A percentile compares a stretch with the other conserved stretches of the same genome.
These are phyloP conservation scores for Tricholoma hemisulphureum DNA, from an alignment of 768 basidiomycete genomes.

Conservation along the genomic window DNA sequence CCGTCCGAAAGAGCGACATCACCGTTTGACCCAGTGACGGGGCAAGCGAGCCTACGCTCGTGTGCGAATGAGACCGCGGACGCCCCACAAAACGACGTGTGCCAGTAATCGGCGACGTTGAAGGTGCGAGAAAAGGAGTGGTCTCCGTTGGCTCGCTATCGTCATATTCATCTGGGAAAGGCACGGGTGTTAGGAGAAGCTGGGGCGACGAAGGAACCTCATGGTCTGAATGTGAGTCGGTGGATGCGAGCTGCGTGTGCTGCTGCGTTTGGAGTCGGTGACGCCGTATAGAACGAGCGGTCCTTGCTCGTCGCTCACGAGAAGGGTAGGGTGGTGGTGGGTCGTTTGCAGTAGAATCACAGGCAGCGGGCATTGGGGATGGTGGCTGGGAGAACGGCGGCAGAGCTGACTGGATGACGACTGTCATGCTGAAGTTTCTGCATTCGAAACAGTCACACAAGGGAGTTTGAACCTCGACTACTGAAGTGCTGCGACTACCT, in stretches of 20 bases:
- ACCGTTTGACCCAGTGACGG: conserved; percentile 71
- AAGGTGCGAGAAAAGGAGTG: conserved; percentile 45
- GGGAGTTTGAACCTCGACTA: too few relatives aligned
- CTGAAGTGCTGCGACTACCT: too few relatives aligned
- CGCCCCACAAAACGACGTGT: conserved; percentile 31
- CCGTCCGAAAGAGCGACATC: conserved; percentile 62
- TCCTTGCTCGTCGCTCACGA: conserved; percentile 40
- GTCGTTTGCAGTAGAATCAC: conserved; percentile 34
- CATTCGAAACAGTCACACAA: background rate
- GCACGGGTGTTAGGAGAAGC: conserved; percentile 2
- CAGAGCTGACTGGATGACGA: background rate
- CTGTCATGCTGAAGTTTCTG: background rate
- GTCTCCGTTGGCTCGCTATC: conserved; percentile 41
- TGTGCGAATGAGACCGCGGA: conserved; percentile 56
- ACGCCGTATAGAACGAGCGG: conserved; percentile 30
- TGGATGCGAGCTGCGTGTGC: conserved; percentile 29
- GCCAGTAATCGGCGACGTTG: conserved; percentile 18
- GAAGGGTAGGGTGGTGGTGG: conserved; percentile 75
- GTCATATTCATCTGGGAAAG: conserved; percentile 21
- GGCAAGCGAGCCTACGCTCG: conserved; percentile 53
- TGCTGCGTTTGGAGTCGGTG: conserved; percentile 25
- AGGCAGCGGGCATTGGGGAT: background rate
- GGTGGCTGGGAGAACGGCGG: background rate
- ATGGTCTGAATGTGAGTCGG: conserved; percentile 35
- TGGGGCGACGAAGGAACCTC: conserved; percentile 29